Evolutionary conservation across 345 rosid genomes (phyloP), one percentile per base, ranked within the genome.

Genomic region (Alliaria petiolata): DNA sequence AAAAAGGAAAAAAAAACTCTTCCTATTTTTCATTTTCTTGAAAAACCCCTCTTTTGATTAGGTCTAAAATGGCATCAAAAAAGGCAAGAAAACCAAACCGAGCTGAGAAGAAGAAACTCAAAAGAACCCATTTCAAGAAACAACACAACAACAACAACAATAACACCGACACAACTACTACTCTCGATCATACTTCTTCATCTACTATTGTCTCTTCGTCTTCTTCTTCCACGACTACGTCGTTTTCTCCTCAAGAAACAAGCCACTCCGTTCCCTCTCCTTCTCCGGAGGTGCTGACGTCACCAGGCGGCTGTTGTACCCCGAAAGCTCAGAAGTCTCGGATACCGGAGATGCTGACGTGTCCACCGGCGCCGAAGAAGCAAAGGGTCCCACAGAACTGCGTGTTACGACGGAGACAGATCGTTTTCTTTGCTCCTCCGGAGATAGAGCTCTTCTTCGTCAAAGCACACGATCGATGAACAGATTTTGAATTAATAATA

Each of bases 291-390:
- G 52, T 39, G 46, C 38, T 31, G 12, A 13, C 68, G 30, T 74
- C 78, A 49, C 54, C 62, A 42, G 30, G 46, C 6, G 65, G 73
- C 3, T 93, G 93, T 70, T 86, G 89, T 7, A 93, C 98, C 9
- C 98, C 98, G 0, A 91, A 84, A 79, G 88, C 91, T 58, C 59
- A 78, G 72, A 85, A 82, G 77, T 89, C 77, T 65, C 82, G 90
- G 60, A 91, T 95, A 79, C 99, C 97, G 3, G 81, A 85, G 78
- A 85, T 89, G 7, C 77, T 34, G 25, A 85, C 97, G 19, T 95
- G 99, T 78, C 99, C 99, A 14, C 96, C 96, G 17, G 96, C 97
- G n/a, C 99, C 99, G 43, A 95, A 80, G 91, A 95, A 95, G 78
- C 88, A 76, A 77, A 86, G 93, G 44, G 74, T 80, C 4, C 5